Evolutionary conservation across 805 yeast genomes (phyloP), one percentile per base, ranked within the genome.

Genomic region (Nakazawaea wyomingensis): DNA sequence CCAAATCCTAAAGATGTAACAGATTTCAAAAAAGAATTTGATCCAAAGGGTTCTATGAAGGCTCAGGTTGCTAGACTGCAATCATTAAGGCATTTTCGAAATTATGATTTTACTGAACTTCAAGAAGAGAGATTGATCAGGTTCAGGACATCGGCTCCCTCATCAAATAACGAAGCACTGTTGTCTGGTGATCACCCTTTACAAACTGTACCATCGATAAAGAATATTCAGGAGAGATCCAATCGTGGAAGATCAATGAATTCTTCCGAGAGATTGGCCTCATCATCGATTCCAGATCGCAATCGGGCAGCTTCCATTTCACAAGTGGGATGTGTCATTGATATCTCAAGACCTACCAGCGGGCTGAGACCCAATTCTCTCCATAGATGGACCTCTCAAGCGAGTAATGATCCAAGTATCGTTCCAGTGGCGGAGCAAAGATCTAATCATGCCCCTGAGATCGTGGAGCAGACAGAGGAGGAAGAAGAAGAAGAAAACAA

Each of bases 101-200:
- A 51, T 3, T 39, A 41, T 14, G 56, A 51, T 34, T 42, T 61
- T 5, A 46, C 54, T 22, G 59, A 56, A 9, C 46, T 49, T 30
- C 63, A 65, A 69, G 71, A 66, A 41, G 65, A 63, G 9, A 54
- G 60, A 36, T 45, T 67, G 29, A 51, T 61, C 1, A 53, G 69
- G 20, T 66, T 66, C 66, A 54, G 61, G 31, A 56, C 66, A 3
- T 54, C 65, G 3, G 52, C 44, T 26, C 50, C 60, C 11, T 52
- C 56, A 18, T 50, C 51, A 31, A 54, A 43, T 18, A 58, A 52
- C 16, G 60, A 54, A 22, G 59, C 54, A 20, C 52, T 60, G 9
- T 47, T 66, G 30, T 54, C 52, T 31, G 68, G 68, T 1, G 50
- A 43, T 8, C 71, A 66, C 43, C 61, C 64, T 0, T 65, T 54